Evolutionary conservation across 768 basidiomycete species (phyloP), one percentile per base, ranked within the genome.

Genomic region (Vararia minispora): DNA sequence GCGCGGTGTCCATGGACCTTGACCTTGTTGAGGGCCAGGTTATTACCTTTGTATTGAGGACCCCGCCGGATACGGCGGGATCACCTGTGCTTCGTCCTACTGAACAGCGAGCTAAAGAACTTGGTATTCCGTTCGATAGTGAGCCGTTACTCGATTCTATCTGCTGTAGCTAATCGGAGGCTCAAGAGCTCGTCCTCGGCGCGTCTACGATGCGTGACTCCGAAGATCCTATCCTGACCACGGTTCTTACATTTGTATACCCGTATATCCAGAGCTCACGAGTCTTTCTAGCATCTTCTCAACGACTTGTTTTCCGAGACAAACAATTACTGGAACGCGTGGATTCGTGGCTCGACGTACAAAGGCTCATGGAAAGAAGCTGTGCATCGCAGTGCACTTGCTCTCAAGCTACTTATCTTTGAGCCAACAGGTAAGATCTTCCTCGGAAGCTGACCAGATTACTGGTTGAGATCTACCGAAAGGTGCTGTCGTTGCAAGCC

Each of bases 321-420:
- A 3, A 78, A 78, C 45, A 58, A 59, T 18, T 95, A 85, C 56
- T 97, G 91, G 91, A 77, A 76, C 44, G 62, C 73, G 16, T 97
- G 92, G 92, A 80, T 95, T 49, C 68, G 74, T n/a, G 72, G 74
- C 47, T 88, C 84, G 24, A 89, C 83, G 0, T 99, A 99, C 58
- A 71, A 71, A 11, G 95, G 94, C 0, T 74, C 88, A 12, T 99
- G 95, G 95, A 83, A 92, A 50, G 95, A 99, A 57, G 79, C 84
- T 2, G 91, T 98, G 5, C 76, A 89, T 52, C 75, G 92, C 17
- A 90, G 87, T 41, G 94, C 90, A 1, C 67, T 97, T n/a, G 87
- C 90, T 1, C 65, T 97, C 45, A 98, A 98, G 60, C 69, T 95
- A 40, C 66, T 97, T 44, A 90, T 91, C 31, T 97, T 74, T 51